Evolutionary conservation across 352 stramenopile species (phyloP), one percentile per base, ranked within the genome.

Genomic region (Albugo candida): DNA sequence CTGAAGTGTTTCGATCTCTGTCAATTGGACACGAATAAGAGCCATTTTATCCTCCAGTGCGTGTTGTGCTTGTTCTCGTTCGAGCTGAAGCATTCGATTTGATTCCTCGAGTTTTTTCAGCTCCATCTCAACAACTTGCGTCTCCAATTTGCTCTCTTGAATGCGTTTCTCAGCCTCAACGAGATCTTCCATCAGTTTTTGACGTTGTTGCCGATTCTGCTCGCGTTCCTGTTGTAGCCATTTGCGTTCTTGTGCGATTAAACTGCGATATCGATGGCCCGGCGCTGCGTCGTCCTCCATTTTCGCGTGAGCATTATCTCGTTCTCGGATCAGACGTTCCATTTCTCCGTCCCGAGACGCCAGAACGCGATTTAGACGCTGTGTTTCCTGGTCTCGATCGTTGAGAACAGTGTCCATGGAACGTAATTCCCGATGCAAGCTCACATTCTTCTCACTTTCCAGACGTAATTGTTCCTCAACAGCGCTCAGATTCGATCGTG

Each of bases 401-500:
- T 59, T 61, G 11, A 89, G 36, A 14, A 82, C 47, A 41, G 79
- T 77, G 49, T 86, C 70, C 69, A 89, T 74, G 14, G 73, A 64
- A 2, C 67, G 59, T 24, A 84, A 55, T 37, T 89, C 72, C 2
- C 65, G 60, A 38, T 89, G 67, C 2, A 84, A 55, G 5, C 69
- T 81, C 8, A 59, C 60, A 46, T 81, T 87, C 45, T 84, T 84
- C 48, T 87, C 75, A 11, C 47, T 66, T 16, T 82, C 70, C n/a
- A 80, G 55, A 11, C 50, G 46, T 5, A 54, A 64, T 0, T 55
- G 64, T 16, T 81, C 60, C 43, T 85, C 70, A 13, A 59, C 67
- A 47, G 73, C 63, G 18, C 78, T 67, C 1, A 89, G 57, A 8
- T 59, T 67, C 31, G 71, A 58, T 8, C 63, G 71, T 16, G 84